Evolutionary conservation across 352 stramenopile genomes (phyloP).

Genomic region (Pythium folliculosum): DNA sequence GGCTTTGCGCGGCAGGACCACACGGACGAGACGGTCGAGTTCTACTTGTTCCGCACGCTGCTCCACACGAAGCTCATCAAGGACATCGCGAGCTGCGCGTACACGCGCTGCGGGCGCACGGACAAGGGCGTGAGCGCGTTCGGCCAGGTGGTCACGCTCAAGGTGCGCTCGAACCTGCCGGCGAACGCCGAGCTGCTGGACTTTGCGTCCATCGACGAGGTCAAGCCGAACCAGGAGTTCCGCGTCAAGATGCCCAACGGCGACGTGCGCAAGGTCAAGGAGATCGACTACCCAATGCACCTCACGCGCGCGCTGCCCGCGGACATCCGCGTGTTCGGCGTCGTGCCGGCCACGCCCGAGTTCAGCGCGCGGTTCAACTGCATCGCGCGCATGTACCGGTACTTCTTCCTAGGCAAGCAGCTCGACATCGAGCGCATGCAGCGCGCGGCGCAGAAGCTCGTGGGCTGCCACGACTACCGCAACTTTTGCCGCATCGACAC

Average conservation of each 20-base stretch:
- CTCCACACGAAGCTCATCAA: conserved; percentile 91
- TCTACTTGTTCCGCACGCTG: conserved; percentile 93
- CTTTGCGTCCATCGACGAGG: conserved; percentile 62
- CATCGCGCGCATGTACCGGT: conserved; percentile 94
- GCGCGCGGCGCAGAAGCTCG: conserved; percentile 79
- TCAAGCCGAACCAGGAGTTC: conserved; percentile 62
- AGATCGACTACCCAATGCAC: conserved; percentile 96
- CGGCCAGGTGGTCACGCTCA: conserved; percentile 74
- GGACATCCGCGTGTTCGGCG: conserved; percentile 85
- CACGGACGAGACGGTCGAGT: conserved; percentile 93
- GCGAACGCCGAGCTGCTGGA: conserved; percentile 64
- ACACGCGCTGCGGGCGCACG: conserved; percentile 97
- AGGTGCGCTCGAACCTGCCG: conserved; percentile 77
- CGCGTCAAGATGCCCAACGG: conserved; percentile 57
- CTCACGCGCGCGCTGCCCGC: conserved; percentile 96
- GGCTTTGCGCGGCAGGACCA: conserved; percentile 89
- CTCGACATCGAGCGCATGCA: conserved; percentile 88
- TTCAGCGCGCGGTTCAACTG: conserved; percentile 97
- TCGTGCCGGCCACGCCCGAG: conserved; percentile 78
- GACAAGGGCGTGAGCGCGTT: conserved; percentile 95
- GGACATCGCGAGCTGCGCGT: conserved; percentile 78
- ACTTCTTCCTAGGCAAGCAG: conserved; percentile 93
- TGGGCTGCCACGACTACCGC: conserved; percentile 97
- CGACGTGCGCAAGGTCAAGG: conserved; percentile 73
- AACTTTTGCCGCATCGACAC: conserved; percentile 99